Base-by-base conservation (phyloP, 345 rosid species). In the Leavenworthia alabamica region DNA sequence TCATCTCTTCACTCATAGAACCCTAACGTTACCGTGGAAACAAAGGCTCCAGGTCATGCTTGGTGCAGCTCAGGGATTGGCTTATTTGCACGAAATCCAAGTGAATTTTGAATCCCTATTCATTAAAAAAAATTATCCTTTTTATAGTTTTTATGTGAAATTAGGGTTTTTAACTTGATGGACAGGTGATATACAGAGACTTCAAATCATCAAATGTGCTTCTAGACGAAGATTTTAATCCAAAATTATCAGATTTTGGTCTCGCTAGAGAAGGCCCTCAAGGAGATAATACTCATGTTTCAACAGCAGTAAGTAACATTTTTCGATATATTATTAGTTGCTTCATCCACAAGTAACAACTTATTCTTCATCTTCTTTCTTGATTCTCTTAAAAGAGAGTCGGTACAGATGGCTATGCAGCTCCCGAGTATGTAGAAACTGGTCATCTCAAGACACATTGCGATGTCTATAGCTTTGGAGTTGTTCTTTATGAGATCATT, bases 181-280 rank as follows among this genome's bases (percentile, higher is more conserved):
- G 49, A 41, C 48, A 93, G 99, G 88, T 93, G 20, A 93, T 93
- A 76, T 93, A 82, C 66, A 81, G 99, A 54, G 99, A 93, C 68
- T 89, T 89, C 73, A 93, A 93, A 64, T 52, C 89, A 56, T 82
- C 99, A 12, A 93, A 93, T 43, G 94, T 93, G 69, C 91, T 93
- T 13, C 62, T 93, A 76, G 88, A 89, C 6, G 75, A 75, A 44
- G 72, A 73, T 20, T 84, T 85, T 8, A 75, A 67, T 48, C 75
- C 94, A 4, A 89, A 93, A 70, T 77, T 93, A 59, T 93, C 99
- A 1, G 99, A 93, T 67, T 93, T 93, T 33, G 99, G 99, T 39
- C 86, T 93, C 64, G 97, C 99, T 16, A 81, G 97, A 76, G 99
- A 87, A 79, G 99, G 99, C 49, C 99, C 99, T 0, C 64, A 69